Percentiles rank a stretch among this genome's conserved stretches.
Conservation (phyloP, 1,139 yeast genomes). For the Lodderomyces metapsilosis region DNA sequence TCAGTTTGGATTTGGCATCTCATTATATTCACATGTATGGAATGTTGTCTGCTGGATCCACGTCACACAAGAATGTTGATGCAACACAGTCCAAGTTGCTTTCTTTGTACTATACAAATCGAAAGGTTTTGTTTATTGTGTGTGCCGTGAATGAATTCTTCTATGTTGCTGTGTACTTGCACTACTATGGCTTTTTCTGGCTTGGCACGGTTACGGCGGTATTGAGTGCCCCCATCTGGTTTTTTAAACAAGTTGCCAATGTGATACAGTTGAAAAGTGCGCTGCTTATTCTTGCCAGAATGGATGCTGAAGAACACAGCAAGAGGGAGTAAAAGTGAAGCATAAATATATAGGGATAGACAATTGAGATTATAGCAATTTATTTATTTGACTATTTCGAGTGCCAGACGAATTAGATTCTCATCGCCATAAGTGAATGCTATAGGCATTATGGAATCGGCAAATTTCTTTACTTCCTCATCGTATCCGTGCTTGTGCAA, state of each 20-base stretch:
- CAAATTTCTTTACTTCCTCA: constrained; percentile 36
- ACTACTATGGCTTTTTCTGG: constrained; percentile 63
- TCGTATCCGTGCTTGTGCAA: constrained; percentile 33
- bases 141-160: constrained; percentile 93
- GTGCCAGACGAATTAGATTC: constrained; percentile 33
- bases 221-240: constrained; percentile 80
- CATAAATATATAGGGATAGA: neutral
- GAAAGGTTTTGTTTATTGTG: constrained; percentile 77
- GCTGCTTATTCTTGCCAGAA: constrained; percentile 71
- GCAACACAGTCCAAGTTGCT: constrained; percentile 69
- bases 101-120: constrained; percentile 82
- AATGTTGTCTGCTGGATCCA: constrained; percentile 73
- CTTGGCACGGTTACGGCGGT: constrained; percentile 66
- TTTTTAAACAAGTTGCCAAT: constrained; percentile 88
- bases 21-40: constrained; percentile 99
- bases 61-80: constrained; percentile 83
- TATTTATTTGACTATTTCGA: constrained; percentile 18
- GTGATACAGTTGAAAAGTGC: constrained; percentile 87
- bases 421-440: constrained; percentile 34
- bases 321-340: constrained; percentile 6
- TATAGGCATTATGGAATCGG: constrained; percentile 38
- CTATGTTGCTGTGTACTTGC: constrained; percentile 84
- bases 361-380: neutral
- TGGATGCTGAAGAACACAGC: constrained; percentile 63
- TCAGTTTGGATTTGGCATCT: constrained; percentile 87